Evolutionary conservation across 768 basidiomycete species (phyloP).

Genomic region (Galerina sulciceps): DNA sequence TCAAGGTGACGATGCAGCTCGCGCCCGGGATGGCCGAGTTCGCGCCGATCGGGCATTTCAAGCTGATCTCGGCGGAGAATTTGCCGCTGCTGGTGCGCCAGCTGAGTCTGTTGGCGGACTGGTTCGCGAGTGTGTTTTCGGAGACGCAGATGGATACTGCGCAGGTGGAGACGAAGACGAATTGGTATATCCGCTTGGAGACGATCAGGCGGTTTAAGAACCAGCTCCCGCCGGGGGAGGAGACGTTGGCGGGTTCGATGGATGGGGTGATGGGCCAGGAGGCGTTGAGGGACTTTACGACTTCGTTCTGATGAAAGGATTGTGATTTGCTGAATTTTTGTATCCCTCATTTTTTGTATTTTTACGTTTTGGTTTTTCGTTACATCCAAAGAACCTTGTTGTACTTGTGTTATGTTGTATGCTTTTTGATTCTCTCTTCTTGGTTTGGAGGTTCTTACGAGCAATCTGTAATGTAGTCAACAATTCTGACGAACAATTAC

Average conservation of each 20-base stretch:
- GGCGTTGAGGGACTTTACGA: conserved; percentile 61
- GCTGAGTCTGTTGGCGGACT: conserved; percentile 84
- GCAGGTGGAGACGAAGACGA: conserved; percentile 81
- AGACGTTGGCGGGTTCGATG: conserved; percentile 16
- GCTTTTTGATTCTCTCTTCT: no score
- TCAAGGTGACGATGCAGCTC: conserved; percentile 91
- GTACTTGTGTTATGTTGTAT: no score
- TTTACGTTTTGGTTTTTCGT: conserved; percentile 11
- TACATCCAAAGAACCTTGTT: background rate
- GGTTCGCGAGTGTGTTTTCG: conserved; percentile 86
- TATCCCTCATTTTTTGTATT: conserved; percentile 18
- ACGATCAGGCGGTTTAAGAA: conserved; percentile 74
- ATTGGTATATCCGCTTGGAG: conserved; percentile 84
- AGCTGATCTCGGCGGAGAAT: conserved; percentile 88
- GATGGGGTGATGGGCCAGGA: conserved; percentile 59
- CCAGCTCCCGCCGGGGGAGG: conserved; percentile 36
- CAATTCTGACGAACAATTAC: no score
- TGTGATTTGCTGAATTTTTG: background rate
- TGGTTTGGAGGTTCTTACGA: no score
- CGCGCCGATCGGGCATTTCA: conserved; percentile 90
- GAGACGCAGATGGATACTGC: conserved; percentile 72
- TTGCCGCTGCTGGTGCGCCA: conserved; percentile 89
- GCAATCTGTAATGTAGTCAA: no score
- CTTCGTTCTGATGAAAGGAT: conserved; percentile 47
- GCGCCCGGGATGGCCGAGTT: conserved; percentile 93